phyloP scores from a whole-genome alignment of 148 eudicot genomes.

The Heliosperma pusillum region DNA sequence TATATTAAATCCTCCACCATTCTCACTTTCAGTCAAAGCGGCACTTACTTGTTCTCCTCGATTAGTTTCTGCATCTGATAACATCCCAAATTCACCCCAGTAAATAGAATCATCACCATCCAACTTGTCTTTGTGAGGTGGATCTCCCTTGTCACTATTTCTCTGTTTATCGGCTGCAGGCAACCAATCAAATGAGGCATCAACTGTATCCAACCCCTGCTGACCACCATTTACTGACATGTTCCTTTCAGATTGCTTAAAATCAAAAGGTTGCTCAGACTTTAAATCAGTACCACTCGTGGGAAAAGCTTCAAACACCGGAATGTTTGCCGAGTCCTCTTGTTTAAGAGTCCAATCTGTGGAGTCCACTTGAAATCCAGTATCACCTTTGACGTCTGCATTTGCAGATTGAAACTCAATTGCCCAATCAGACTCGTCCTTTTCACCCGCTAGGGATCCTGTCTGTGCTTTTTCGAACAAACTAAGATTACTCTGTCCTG shows the following conservation, averaged over 20 bases:
- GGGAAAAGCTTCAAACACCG: conserved; percentile 24
- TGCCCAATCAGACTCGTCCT: conserved; percentile 60
- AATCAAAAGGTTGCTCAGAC: conserved; percentile 18
- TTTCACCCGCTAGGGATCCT: conserved; percentile 31
- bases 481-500: conserved; percentile 33
- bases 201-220: conserved; percentile 11
- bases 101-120: conserved; percentile 20
- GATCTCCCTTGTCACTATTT: conserved; percentile 18
- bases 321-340: conserved; percentile 23
- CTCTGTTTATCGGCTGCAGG: conserved; percentile 30
- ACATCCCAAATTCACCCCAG: conserved; percentile 25
- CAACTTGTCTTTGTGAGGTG: background rate
- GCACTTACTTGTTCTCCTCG: conserved; percentile 19
- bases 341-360: conserved; percentile 33
- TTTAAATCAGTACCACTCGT: conserved; percentile 23
- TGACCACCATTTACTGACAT: conserved; percentile 22
- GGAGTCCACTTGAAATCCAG: conserved; percentile 42
- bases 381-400: conserved; percentile 33
- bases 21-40: conserved; percentile 11
- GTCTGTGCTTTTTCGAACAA: conserved; percentile 35
- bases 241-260: conserved; percentile 32
- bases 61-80: conserved; percentile 21
- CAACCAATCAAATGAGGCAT: conserved; percentile 35
- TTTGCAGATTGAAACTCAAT: conserved; percentile 74
- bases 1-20: conserved; percentile 4